A percentile compares a stretch with the other conserved stretches of the same genome.
Evolutionary conservation across 169 alveolate species (phyloP).

Genomic region (Eimeria brunetti): DNA sequence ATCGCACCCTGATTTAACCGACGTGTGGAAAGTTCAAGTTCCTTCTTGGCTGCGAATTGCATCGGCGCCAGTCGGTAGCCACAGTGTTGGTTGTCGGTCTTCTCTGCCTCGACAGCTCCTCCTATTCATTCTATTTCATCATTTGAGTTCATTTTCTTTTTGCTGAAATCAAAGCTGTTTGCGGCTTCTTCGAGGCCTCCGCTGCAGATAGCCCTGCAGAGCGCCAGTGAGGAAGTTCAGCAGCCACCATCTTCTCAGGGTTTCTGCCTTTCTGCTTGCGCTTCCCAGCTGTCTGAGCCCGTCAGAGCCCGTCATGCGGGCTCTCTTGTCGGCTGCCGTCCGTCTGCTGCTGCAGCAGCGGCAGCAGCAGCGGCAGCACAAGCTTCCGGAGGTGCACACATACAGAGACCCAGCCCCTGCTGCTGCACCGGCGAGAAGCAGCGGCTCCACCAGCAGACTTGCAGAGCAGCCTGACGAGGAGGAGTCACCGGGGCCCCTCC

Average conservation of each 20-base stretch:
- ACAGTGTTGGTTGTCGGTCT: neutral
- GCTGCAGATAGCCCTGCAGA: neutral
- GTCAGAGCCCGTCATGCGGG: neutral
- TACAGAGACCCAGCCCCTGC: neutral
- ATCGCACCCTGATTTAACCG: neutral
- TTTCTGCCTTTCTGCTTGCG: too few species aligned
- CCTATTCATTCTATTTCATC: neutral
- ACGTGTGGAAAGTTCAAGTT: neutral
- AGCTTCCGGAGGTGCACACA: neutral
- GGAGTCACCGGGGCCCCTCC: neutral
- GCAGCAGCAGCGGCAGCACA: conserved; percentile 13
- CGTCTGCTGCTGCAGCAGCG: neutral
- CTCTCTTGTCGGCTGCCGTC: neutral
- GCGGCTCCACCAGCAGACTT: neutral
- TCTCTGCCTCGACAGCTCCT: neutral
- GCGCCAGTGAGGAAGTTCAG: neutral
- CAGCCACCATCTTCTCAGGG: neutral
- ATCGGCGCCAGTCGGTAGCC: conserved; percentile 5
- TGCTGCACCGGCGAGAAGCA: too few species aligned
- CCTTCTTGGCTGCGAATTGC: neutral
- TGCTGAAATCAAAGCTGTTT: neutral
- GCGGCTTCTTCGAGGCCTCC: neutral
- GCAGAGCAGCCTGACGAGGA: neutral
- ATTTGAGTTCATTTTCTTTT: neutral
- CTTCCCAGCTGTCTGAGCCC: neutral